Conservation (phyloP, 2,329 filamentous ascomycete species). For the Arthrobotrys pseudoclavata region DNA sequence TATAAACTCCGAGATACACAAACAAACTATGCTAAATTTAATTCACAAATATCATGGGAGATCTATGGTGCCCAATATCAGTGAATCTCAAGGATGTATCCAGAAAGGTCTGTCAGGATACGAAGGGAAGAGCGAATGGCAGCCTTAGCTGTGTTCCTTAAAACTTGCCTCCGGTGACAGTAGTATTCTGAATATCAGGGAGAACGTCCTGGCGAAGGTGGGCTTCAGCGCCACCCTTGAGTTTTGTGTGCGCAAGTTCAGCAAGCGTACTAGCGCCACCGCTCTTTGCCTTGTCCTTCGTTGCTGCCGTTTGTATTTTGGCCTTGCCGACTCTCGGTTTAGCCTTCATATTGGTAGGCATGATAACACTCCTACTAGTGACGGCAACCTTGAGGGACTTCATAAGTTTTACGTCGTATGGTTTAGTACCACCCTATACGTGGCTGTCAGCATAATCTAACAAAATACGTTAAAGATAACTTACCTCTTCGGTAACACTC, state of each 20-base stretch:
- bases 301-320: slow-evolving; percentile 13
- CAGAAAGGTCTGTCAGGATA: background rate
- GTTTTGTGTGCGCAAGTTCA: slow-evolving; percentile 27
- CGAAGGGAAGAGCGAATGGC: background rate
- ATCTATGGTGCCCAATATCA: background rate
- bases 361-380: slow-evolving; percentile 21
- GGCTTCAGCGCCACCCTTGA: slow-evolving; percentile 18
- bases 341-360: slow-evolving; percentile 7
- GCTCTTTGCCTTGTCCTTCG: slow-evolving; percentile 41
- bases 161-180: background rate
- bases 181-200: slow-evolving; percentile 22
- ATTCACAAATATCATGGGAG: background rate
- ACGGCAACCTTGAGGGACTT: slow-evolving; percentile 49
- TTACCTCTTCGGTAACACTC: slow-evolving; percentile 33
- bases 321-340: slow-evolving; percentile 31
- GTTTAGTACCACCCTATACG: slow-evolving; percentile 24
- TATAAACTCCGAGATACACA: slow-evolving; percentile 16
- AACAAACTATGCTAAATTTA: background rate
- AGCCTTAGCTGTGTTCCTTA: background rate
- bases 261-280: slow-evolving; percentile 22
- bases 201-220: slow-evolving; percentile 32
- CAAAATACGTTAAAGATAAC: background rate
- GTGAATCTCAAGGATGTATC: background rate
- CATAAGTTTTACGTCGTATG: slow-evolving; percentile 38
- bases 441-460: background rate